phyloP scores from a whole-genome alignment of 2,329 filamentous ascomycete species.

The Furcasterigmium sp. region DNA sequence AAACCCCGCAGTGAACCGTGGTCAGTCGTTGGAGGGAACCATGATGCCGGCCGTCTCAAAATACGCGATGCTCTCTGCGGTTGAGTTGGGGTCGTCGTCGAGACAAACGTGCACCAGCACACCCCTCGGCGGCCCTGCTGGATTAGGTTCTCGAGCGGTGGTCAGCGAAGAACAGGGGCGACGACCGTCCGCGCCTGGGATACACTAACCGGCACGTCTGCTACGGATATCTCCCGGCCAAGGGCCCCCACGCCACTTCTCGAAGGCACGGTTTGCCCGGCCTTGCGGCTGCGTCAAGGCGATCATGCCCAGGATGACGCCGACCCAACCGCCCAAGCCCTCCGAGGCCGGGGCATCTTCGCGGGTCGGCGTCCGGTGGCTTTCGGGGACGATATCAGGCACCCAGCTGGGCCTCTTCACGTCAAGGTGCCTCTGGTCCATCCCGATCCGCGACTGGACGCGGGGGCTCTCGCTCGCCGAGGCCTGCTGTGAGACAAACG shows the following conservation, averaged over 20 bases:
- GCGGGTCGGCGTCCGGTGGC: constrained; percentile 17
- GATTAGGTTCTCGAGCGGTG: constrained; percentile 17
- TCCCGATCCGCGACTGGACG: constrained; percentile 23
- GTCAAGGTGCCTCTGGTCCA: constrained; percentile 17
- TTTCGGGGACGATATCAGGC: constrained; percentile 26
- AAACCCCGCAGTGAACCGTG: too few relatives aligned
- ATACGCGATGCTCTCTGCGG: constrained; percentile 10
- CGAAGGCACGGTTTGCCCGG: constrained; percentile 5
- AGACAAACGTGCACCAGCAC: constrained; percentile 27
- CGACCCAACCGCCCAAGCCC: constrained; percentile 21
- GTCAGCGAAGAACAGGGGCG: too few relatives aligned
- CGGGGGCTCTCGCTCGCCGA: not conserved
- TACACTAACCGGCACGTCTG: too few relatives aligned
- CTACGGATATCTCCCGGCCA: too few relatives aligned
- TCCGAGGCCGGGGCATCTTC: constrained; percentile 12
- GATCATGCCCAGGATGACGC: constrained; percentile 13
- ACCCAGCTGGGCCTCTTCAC: constrained; percentile 30
- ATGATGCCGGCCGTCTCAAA: constrained; percentile 18
- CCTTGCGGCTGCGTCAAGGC: constrained; percentile 6
- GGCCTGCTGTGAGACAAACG: constrained; percentile 14
- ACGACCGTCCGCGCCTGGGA: too few relatives aligned
- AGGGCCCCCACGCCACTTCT: constrained; percentile 8
- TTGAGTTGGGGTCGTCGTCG: constrained; percentile 22
- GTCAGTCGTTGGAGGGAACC: too few relatives aligned
- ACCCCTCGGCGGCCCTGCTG: constrained; percentile 20